Percentiles rank a stretch among this genome's conserved stretches.
Evolutionary conservation across 2,329 filamentous ascomycete species (phyloP).

Genomic region (Phaeosphaeriaceae sp.): DNA sequence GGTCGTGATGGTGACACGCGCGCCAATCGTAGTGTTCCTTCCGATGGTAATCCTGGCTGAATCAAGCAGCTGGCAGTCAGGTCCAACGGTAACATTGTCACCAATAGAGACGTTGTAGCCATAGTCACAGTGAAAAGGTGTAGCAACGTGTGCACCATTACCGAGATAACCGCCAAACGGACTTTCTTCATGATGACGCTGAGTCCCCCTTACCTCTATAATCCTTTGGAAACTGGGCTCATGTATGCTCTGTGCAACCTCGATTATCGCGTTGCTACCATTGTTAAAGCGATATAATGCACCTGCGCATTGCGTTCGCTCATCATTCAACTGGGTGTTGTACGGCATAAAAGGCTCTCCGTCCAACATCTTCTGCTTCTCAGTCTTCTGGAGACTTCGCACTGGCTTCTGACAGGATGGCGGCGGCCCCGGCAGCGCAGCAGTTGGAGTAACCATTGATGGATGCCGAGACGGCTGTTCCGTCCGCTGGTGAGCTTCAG

Average conservation of each 20-base stretch:
- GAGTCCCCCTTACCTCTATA: constrained; percentile 63
- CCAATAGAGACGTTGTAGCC: constrained; percentile 93
- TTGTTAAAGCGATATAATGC: constrained; percentile 89
- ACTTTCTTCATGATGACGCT: constrained; percentile 18
- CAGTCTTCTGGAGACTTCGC: constrained; percentile 58
- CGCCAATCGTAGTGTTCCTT: constrained; percentile 71
- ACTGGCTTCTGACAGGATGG: constrained; percentile 29
- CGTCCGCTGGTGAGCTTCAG: constrained; percentile 33
- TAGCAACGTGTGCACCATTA: constrained; percentile 78
- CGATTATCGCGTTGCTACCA: constrained; percentile 74
- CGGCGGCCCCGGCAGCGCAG: constrained; percentile 28
- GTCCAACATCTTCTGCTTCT: constrained; percentile 89
- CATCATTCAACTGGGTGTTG: constrained; percentile 76
- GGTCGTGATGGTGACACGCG: constrained; percentile 88
- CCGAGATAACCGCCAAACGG: constrained; percentile 65
- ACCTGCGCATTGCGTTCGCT: constrained; percentile 80
- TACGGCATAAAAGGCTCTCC: constrained; percentile 82
- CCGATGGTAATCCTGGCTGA: constrained; percentile 84
- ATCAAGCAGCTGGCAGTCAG: constrained; percentile 85
- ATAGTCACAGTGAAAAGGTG: constrained; percentile 91
- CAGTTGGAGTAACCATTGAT: constrained; percentile 18
- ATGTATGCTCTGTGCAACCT: constrained; percentile 69
- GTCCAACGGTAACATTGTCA: constrained; percentile 80
- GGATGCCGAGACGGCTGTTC: constrained; percentile 33
- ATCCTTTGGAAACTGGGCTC: constrained; percentile 75